Conservation (phyloP, 2,329 filamentous ascomycete species). For the Aspergillus latus region DNA sequence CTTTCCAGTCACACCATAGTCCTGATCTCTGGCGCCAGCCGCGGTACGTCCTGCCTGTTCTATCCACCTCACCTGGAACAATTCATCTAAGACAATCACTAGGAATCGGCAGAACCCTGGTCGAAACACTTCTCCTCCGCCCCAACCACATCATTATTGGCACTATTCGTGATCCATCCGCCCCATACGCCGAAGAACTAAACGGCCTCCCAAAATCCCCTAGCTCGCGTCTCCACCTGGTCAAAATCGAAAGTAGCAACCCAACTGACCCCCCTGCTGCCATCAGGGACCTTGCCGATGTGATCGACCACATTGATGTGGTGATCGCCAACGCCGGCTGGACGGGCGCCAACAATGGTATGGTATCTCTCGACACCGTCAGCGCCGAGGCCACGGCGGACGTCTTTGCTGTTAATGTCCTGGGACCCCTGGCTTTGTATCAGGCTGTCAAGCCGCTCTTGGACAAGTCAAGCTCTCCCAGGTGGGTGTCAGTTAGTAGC, state of each 20-base stretch:
- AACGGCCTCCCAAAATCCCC: background rate
- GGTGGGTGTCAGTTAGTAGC: background rate
- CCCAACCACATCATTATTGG: conserved; percentile 3
- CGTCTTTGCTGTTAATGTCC: background rate
- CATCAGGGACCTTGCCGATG: background rate
- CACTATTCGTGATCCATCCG: background rate
- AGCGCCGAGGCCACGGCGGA: background rate
- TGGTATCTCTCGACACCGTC: background rate
- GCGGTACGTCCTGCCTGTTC: background rate
- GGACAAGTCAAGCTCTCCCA: background rate
- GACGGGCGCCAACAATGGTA: background rate
- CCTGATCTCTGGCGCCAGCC: conserved; percentile 5
- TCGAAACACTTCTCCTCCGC: background rate
- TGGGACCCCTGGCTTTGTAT: background rate
- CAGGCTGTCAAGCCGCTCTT: background rate
- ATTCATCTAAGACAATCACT: no score
- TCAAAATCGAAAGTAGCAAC: conserved; percentile 1
- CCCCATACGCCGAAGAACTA: background rate
- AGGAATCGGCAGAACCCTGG: background rate
- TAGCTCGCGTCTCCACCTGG: background rate
- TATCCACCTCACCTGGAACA: no score
- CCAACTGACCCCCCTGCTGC: background rate
- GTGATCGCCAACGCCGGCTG: conserved; percentile 8
- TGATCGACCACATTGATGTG: background rate
- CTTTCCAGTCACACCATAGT: background rate